phyloP scores from a whole-genome alignment of 495 filamentous ascomycete species.

The Trichocladium antarcticum region DNA sequence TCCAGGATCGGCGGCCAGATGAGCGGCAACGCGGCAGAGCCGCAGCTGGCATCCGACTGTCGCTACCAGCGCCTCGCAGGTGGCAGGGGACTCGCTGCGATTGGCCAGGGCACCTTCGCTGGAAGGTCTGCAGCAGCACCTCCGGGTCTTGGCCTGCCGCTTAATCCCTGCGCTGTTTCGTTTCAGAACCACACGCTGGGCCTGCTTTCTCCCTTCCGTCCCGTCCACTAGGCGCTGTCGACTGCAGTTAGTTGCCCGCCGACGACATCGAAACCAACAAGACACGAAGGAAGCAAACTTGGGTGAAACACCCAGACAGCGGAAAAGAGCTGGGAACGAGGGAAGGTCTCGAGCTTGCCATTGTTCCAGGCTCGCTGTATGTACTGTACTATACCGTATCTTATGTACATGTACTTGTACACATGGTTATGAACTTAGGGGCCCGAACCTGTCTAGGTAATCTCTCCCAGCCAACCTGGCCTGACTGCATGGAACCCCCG shows the following conservation, averaged over 20 bases:
- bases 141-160: constrained; percentile 1
- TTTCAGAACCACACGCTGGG: constrained; percentile 3
- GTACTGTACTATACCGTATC: too few species aligned
- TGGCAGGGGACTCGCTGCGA: background rate
- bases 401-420: too few species aligned
- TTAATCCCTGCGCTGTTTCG: constrained; percentile 1
- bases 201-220: background rate
- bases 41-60: background rate
- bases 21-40: background rate
- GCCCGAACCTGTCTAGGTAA: too few species aligned
- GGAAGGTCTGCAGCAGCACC: background rate
- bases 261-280: too few species aligned
- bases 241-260: too few species aligned
- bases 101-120: background rate
- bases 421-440: too few species aligned
- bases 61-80: background rate
- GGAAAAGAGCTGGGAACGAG: too few species aligned
- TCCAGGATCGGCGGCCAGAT: background rate
- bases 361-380: too few species aligned
- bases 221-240: too few species aligned
- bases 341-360: too few species aligned
- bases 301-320: too few species aligned
- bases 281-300: too few species aligned
- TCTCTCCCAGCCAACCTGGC: background rate
- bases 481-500: background rate